These are phyloP conservation scores for Zygosaccharomyces sapae DNA, from an alignment of 1,139 yeast species.

Conservation along the genomic window DNA sequence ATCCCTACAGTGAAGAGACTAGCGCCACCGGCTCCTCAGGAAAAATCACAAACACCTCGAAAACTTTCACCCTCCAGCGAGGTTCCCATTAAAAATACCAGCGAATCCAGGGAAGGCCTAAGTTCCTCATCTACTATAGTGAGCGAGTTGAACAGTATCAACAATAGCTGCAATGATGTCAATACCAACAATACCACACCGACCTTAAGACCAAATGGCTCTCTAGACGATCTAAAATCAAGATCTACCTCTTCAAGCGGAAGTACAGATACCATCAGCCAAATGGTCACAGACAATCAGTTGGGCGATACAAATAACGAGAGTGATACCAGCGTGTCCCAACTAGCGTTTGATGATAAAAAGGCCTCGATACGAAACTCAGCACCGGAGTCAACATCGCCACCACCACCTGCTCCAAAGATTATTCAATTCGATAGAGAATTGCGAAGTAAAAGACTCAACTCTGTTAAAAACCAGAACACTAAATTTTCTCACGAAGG, in stretches of 20 bases:
- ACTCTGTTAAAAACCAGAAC: constrained; percentile 19
- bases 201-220: constrained; percentile 10
- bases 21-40: background rate
- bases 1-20: background rate
- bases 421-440: constrained; percentile 33
- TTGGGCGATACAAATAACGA: constrained; percentile 7
- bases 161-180: too few species aligned
- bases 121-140: constrained; percentile 4
- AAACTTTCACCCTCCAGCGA: background rate
- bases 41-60: background rate
- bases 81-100: background rate
- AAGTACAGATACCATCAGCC: constrained; percentile 17
- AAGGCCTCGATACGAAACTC: constrained; percentile 17
- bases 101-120: background rate
- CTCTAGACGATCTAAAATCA: constrained; percentile 7
- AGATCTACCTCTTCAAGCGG: constrained; percentile 11
- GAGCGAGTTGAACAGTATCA: background rate
- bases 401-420: constrained; percentile 12
- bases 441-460: constrained; percentile 24
- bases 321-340: background rate
- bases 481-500: constrained; percentile 36
- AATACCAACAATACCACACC: constrained; percentile 4
- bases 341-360: constrained; percentile 6
- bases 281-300: constrained; percentile 25
- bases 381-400: background rate